These are phyloP conservation scores for Tulasnella sp. DNA, from an alignment of 768 basidiomycete species.

Conservation along the genomic window DNA sequence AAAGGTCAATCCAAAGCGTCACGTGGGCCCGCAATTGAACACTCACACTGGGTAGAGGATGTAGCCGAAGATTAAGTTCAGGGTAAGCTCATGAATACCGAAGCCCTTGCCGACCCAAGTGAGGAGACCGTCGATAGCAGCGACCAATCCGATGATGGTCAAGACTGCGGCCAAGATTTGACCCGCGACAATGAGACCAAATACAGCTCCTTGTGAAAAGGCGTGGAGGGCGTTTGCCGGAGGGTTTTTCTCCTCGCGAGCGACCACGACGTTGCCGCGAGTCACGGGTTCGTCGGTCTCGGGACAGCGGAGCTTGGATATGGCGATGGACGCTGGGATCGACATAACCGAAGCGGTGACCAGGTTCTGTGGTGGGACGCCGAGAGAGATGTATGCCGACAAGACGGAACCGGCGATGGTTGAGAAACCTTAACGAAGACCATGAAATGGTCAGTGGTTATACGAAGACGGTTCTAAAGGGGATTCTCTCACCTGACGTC, in stretches of 20 bases:
- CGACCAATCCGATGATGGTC: conserved; percentile 75
- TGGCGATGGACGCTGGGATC: conserved; percentile 91
- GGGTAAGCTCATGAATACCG: conserved; percentile 70
- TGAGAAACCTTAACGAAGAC: conserved; percentile 52
- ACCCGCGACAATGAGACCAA: conserved; percentile 79
- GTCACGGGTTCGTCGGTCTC: conserved; percentile 83
- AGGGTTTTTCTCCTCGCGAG: conserved; percentile 47
- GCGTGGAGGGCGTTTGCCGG: conserved; percentile 71
- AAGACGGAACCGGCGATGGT: conserved; percentile 90
- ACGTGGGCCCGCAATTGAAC: neutral
- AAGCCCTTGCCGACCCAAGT: conserved; percentile 87
- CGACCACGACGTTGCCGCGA: conserved; percentile 68
- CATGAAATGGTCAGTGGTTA: neutral
- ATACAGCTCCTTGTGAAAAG: conserved; percentile 75
- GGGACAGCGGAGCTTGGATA: conserved; percentile 79
- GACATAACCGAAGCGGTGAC: conserved; percentile 90
- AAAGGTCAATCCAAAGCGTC: neutral
- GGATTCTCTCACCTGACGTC: conserved; percentile 58
- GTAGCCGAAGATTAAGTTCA: conserved; percentile 80
- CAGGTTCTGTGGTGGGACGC: conserved; percentile 56
- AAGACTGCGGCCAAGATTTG: conserved; percentile 75
- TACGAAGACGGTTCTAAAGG: conserved; percentile 20
- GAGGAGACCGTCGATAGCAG: conserved; percentile 71
- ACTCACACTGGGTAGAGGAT: conserved; percentile 66
- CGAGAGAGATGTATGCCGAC: conserved; percentile 60